These are phyloP conservation scores for Xerocomus brunneocitrinus DNA, from an alignment of 768 basidiomycete genomes.

Conservation along the genomic window DNA sequence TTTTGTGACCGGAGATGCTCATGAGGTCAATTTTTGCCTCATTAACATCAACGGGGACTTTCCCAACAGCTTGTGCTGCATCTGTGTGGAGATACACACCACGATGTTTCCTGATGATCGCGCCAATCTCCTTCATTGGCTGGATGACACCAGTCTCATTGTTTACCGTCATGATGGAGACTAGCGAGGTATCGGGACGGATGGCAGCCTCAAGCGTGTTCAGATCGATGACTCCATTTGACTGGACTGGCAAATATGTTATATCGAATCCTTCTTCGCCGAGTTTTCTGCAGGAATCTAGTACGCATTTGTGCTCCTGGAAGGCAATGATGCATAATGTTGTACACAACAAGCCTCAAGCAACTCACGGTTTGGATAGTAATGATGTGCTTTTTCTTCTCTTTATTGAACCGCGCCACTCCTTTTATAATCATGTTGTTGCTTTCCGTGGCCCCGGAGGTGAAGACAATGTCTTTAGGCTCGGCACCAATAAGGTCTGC, in stretches of 20 bases:
- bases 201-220: constrained; percentile 81
- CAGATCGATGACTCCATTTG: constrained; percentile 78
- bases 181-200: constrained; percentile 87
- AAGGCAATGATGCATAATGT: constrained; percentile 5
- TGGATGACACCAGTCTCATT: constrained; percentile 99
- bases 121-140: constrained; percentile 92
- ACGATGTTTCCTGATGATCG: constrained; percentile 77
- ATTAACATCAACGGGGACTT: constrained; percentile 90
- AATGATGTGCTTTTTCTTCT: constrained; percentile 90
- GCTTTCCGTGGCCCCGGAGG: constrained; percentile 95
- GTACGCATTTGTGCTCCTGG: constrained; percentile 97
- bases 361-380: constrained; percentile 84
- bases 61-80: constrained; percentile 92
- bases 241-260: constrained; percentile 92
- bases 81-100: constrained; percentile 96
- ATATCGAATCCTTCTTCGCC: constrained; percentile 96
- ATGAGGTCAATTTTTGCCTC: constrained; percentile 93
- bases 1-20: constrained; percentile 95
- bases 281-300: constrained; percentile 94
- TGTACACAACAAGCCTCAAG: not conserved
- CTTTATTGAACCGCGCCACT: constrained; percentile 90
- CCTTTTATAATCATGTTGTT: constrained; percentile 99
- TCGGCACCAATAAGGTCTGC: constrained; percentile 93
- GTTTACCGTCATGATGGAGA: constrained; percentile 98
- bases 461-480: constrained; percentile 93